Base-by-base conservation (phyloP, 257 asterid species). In the Orobanche coerulescens region DNA sequence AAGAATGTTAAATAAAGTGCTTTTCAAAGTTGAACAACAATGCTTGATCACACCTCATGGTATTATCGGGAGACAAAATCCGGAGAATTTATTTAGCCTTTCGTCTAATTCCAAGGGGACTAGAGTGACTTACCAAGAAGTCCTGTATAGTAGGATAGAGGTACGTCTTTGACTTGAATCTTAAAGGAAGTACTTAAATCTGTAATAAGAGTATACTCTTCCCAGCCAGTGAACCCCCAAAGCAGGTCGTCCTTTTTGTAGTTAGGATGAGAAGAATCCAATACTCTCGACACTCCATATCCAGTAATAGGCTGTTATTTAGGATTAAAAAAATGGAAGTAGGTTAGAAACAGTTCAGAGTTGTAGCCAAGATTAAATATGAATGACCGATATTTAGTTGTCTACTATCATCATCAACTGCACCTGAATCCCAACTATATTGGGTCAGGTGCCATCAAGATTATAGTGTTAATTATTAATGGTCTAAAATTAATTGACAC, bases 131-230 rank as follows among this genome's bases (percentile, higher is more conserved):
- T 54, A 82, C 89, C 89, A n/a, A 82, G 84, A 25, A 83, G 58
- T 61, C 90, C 87, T 0, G 81, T 62, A 61, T 83, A 83, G 70
- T 78, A 78, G n/a, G 87, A 83, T 31, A 80, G 90, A 15, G 84
- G 82, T 22, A 79, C 71, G 53, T 73, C 73, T 11, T 67, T 72
- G 62, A 69, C 36, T 20, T 59, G 46, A 58, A 79, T 75, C 37
- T 78, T 78, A 12, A 78, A 64, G 0, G 44, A 50, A 13, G 20
- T 2, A 10, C 6, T 9, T 11, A 75, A 23, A 26, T 28, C 24
- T 18, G 26, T 59, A 16, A 77, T 63, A 3, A 73, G 60, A 42
- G 56, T 67, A 63, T 73, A 77, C 31, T 79, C 84, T 22, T 79
- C 79, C 77, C 81, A 73, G 0, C 77, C 54, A 4, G 79, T 70